phyloP scores from a whole-genome alignment of 169 alveolate species.

The Eimeria maxima region DNA sequence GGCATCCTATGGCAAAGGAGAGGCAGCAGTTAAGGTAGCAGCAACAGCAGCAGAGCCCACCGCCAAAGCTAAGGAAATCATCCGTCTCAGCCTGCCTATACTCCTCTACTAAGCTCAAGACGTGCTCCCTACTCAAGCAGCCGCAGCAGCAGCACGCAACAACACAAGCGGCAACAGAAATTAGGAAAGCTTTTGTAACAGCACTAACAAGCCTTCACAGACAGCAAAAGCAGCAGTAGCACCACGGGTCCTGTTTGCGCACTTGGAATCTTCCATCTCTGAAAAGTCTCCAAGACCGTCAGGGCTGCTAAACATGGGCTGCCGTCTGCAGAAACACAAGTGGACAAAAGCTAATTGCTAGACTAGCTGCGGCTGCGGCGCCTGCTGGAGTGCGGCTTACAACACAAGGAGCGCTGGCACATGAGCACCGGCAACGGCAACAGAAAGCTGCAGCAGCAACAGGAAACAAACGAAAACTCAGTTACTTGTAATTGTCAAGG shows the following conservation, averaged over 20 bases:
- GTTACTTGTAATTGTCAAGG: slow-evolving; percentile 95
- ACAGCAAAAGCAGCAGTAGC: slow-evolving; percentile 28
- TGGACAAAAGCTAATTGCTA: background rate
- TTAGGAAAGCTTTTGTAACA: background rate
- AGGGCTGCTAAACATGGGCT: slow-evolving; percentile 90
- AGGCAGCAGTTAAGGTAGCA: background rate
- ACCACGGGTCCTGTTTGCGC: background rate
- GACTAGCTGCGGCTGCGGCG: background rate
- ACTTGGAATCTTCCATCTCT: slow-evolving; percentile 95
- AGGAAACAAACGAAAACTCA: slow-evolving; percentile 70
- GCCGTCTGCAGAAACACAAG: slow-evolving; percentile 84
- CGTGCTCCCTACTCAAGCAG: slow-evolving; percentile 92
- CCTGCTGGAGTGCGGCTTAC: background rate
- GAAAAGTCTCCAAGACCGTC: slow-evolving; percentile 95
- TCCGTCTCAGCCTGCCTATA: slow-evolving; percentile 98
- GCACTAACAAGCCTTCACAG: background rate
- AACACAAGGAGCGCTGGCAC: background rate
- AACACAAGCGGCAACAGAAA: background rate
- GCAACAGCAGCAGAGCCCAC: slow-evolving; percentile 49
- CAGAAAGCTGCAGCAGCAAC: background rate
- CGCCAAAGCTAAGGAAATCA: slow-evolving; percentile 93
- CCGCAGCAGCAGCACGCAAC: background rate
- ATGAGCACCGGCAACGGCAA: background rate
- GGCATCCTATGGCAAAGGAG: background rate
- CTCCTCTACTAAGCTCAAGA: slow-evolving; percentile 96